Base-by-base conservation (phyloP, 2,329 filamentous ascomycete species). In the Penicillium sp. region DNA sequence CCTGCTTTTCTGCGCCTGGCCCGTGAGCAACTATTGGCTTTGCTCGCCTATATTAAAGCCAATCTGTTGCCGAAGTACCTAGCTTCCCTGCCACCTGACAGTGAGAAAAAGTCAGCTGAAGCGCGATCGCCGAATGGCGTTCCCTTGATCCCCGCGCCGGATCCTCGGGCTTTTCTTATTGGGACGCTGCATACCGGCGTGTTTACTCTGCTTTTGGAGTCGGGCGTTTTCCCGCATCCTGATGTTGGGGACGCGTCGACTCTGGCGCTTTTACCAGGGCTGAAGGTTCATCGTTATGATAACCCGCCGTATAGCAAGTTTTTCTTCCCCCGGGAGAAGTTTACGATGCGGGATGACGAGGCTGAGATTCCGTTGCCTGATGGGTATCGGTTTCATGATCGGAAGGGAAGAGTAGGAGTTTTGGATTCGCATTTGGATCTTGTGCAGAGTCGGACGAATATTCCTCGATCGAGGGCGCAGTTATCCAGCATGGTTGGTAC, bases 391-490 rank as follows among this genome's bases (percentile, higher is more conserved):
- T 76, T 70, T 54, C 57, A 60, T 26, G 65, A 73, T 55, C 59
- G 58, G 3, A 26, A 49, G 1, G 72, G 72, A 10, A 57, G 58
- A 3, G 21, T 45, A 1, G 72, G 73, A 3, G 61, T 76, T 16
- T 59, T 66, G 6, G 50, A 63, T 7, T 55, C 61, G 13, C 71
- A 79, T 26, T 61, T 75, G 4, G 69, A 72, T 42, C 67, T 77
- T 5, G 75, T 78, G 9, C 68, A 71, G 45, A 72, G 72, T 55
- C 67, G 77, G 3, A 77, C 76, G 19, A 59, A 70, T 57, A 76
- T 79, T 37, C 72, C 71, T 5, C 70, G 77, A 2, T 72, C 74
- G 0, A 65, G 67, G 52, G 49, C 59, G n/a, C 69, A 71, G 19
- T 60, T 79, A 46, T 46, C 65, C 4, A 64, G 53, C 3, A 67